Conservation (phyloP, 2,329 filamentous ascomycete species). For the Cyclaneusma minus region DNA sequence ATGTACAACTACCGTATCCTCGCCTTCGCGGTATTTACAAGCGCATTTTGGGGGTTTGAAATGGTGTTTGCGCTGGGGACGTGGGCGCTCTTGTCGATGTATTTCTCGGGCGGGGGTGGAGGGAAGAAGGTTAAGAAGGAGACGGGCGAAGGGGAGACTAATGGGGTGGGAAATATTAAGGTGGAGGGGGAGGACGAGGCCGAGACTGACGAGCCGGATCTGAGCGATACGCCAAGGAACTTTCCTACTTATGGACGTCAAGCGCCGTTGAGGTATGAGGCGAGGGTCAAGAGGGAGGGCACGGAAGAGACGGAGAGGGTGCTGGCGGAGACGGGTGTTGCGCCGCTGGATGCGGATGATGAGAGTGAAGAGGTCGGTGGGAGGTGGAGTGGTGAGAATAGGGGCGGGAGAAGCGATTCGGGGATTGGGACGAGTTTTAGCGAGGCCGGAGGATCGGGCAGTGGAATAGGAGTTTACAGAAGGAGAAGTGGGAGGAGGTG, state of each 20-base stretch:
- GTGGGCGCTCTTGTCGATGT: conserved; percentile 36
- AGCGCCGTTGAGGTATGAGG: conserved; percentile 23
- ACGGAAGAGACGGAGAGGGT: conserved; percentile 12
- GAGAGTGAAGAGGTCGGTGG: conserved; percentile 27
- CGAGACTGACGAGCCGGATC: conserved; percentile 16
- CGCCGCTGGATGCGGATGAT: conserved; percentile 28
- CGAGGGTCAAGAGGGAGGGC: conserved; percentile 14
- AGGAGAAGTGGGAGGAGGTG: too few species aligned
- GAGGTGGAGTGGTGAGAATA: conserved; percentile 10
- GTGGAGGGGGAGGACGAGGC: conserved; percentile 5
- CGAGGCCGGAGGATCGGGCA: conserved; percentile 22
- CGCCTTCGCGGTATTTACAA: conserved; percentile 52
- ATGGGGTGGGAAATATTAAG: too few species aligned
- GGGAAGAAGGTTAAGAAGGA: conserved; percentile 12
- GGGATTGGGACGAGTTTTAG: conserved; percentile 39
- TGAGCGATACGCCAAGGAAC: conserved; percentile 27
- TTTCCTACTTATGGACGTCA: conserved; percentile 28
- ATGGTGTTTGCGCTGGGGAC: conserved; percentile 48
- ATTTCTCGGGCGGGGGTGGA: conserved; percentile 3
- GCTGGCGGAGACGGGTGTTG: conserved; percentile 12
- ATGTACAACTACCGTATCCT: conserved; percentile 74
- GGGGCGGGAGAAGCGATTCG: conserved; percentile 23
- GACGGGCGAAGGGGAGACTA: conserved; percentile 4
- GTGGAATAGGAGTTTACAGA: too few species aligned
- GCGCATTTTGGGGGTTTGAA: conserved; percentile 63